Evolutionary conservation across 2,329 filamentous ascomycete genomes (phyloP).

Genomic region (Phialophora expanda): DNA sequence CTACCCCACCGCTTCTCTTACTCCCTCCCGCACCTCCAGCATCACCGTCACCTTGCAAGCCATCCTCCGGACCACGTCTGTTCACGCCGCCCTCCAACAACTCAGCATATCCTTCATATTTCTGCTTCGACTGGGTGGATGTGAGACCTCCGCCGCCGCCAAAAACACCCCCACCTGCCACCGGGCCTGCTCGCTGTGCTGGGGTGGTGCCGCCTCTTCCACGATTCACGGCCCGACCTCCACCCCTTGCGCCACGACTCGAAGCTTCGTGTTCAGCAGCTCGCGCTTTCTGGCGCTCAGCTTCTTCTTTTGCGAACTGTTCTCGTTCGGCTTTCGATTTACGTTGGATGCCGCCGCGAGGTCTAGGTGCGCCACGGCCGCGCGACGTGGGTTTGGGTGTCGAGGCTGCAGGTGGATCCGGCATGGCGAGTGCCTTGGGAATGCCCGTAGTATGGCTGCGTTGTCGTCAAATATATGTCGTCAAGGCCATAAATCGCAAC

Average conservation of each 20-base stretch:
- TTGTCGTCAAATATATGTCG: neutral
- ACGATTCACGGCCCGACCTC: conserved; percentile 17
- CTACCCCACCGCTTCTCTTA: conserved; percentile 40
- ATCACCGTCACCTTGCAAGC: conserved; percentile 38
- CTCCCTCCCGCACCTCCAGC: conserved; percentile 42
- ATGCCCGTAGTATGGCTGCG: neutral
- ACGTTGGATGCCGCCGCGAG: conserved; percentile 37
- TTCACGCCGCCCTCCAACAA: conserved; percentile 31
- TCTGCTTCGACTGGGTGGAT: conserved; percentile 40
- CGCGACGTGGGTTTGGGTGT: conserved; percentile 20
- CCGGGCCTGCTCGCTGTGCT: conserved; percentile 11
- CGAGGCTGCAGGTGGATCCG: conserved; percentile 15
- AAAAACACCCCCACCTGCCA: conserved; percentile 34
- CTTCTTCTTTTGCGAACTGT: conserved; percentile 38
- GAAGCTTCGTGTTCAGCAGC: conserved; percentile 25
- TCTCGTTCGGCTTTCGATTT: conserved; percentile 40
- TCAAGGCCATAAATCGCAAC: neutral
- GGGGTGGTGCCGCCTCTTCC: conserved; percentile 22
- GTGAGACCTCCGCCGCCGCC: conserved; percentile 28
- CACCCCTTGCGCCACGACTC: conserved; percentile 26
- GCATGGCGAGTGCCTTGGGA: neutral
- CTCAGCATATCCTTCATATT: conserved; percentile 41
- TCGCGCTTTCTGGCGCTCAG: conserved; percentile 36
- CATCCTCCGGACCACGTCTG: conserved; percentile 30
- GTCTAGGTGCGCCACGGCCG: conserved; percentile 26